Conservation (phyloP, 306 rosid genomes). For the Medicago arabica region DNA sequence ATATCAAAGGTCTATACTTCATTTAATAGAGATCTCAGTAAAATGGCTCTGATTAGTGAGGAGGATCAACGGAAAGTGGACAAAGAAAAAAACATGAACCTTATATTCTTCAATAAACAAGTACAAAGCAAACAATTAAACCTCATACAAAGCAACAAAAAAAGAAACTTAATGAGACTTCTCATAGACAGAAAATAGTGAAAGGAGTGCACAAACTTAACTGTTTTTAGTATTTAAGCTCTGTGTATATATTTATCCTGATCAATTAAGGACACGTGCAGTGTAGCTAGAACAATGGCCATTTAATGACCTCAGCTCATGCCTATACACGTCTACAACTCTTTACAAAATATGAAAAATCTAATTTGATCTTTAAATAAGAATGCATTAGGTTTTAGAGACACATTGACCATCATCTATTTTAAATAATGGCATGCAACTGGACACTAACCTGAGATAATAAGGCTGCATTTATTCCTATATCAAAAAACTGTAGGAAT, state of each 20-base stretch:
- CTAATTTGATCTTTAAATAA: conserved; percentile 14
- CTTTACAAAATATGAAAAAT: conserved; percentile 29
- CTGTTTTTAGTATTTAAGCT: neutral
- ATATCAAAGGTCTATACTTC: no score
- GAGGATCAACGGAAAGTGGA: no score
- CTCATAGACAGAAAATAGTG: conserved; percentile 14
- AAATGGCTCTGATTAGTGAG: no score
- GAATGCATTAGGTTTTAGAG: conserved; percentile 25
- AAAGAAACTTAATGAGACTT: neutral
- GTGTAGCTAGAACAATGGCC: conserved; percentile 19
- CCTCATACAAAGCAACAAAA: no score
- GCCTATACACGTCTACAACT: conserved; percentile 24
- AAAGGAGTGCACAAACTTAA: conserved; percentile 14
- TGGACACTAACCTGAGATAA: conserved; percentile 82
- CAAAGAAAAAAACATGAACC: no score
- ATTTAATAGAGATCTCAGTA: no score
- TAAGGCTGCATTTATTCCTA: conserved; percentile 91
- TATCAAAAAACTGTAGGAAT: conserved; percentile 94
- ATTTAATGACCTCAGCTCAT: neutral
- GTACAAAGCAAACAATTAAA: no score
- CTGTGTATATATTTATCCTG: conserved; percentile 8
- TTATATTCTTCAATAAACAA: no score
- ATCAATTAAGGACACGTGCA: conserved; percentile 26
- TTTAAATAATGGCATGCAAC: conserved; percentile 31
- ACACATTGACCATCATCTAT: conserved; percentile 22